Evolutionary conservation across 768 basidiomycete genomes (phyloP).

Genomic region (Suillus occidentalis): DNA sequence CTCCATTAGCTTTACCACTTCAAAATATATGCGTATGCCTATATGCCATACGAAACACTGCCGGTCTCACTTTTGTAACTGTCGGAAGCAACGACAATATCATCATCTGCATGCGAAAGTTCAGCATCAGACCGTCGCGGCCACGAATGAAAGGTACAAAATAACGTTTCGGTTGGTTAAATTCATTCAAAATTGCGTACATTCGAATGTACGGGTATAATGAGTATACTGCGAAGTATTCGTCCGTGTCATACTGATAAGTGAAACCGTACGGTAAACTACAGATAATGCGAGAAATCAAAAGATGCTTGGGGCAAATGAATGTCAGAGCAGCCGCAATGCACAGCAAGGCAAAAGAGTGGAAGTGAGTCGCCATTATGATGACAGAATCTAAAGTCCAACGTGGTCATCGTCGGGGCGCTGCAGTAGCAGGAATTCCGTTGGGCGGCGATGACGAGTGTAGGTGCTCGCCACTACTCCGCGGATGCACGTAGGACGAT

Average conservation of each 20-base stretch:
- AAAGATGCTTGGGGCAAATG: slow-evolving; percentile 30
- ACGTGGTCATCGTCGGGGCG: slow-evolving; percentile 40
- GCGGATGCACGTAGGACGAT: slow-evolving; percentile 48
- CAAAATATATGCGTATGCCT: slow-evolving; percentile 31
- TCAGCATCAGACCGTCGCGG: background rate
- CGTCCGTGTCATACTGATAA: slow-evolving; percentile 61
- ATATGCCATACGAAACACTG: slow-evolving; percentile 37
- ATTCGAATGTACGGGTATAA: slow-evolving; percentile 52
- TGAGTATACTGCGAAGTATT: slow-evolving; percentile 58
- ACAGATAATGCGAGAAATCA: slow-evolving; percentile 54
- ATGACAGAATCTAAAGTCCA: slow-evolving; percentile 6
- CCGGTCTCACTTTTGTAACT: background rate
- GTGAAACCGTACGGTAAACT: slow-evolving; percentile 51
- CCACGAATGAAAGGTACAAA: slow-evolving; percentile 5
- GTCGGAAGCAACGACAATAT: background rate
- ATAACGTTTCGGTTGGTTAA: slow-evolving; percentile 11
- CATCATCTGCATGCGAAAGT: background rate
- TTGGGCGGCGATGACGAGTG: slow-evolving; percentile 39
- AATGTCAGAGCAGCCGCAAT: slow-evolving; percentile 27
- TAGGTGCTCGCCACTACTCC: slow-evolving; percentile 44
- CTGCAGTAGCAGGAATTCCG: slow-evolving; percentile 48
- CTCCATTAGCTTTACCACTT: slow-evolving; percentile 20
- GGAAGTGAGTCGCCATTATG: slow-evolving; percentile 8
- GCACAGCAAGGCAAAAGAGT: slow-evolving; percentile 25
- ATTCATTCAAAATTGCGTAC: slow-evolving; percentile 39